A percentile compares a stretch with the other conserved stretches of the same genome.
Conservation (phyloP, 106 monocot species). For the Posidonia australis region DNA sequence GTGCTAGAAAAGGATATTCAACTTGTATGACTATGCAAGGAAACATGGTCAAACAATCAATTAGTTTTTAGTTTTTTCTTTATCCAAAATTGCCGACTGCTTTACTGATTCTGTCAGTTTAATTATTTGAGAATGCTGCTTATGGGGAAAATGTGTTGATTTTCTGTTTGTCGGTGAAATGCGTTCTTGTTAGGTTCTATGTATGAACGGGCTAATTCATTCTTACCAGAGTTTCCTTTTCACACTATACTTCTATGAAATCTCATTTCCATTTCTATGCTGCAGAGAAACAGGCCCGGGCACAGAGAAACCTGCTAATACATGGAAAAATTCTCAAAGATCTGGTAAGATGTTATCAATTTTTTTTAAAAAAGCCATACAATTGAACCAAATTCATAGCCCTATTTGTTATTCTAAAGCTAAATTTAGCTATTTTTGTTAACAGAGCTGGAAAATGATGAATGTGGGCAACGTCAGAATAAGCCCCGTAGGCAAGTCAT, state of each 20-base stretch:
- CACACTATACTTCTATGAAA: no score
- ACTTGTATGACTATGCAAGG: no score
- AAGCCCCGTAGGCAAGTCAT: conserved; percentile 81
- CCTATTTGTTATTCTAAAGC: background rate
- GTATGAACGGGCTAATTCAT: no score
- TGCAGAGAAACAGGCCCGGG: conserved; percentile 32
- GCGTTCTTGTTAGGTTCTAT: no score
- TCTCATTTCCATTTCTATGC: background rate
- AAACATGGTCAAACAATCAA: no score
- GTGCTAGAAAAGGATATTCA: no score
- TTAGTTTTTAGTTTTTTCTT: no score
- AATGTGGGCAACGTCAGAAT: conserved; percentile 75
- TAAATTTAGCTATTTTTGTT: conserved; percentile 3
- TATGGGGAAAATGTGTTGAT: no score
- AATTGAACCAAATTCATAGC: background rate
- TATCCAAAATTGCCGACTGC: no score
- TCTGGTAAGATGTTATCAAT: conserved; percentile 41
- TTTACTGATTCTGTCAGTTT: no score
- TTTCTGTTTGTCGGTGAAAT: background rate
- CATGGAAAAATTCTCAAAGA: conserved; percentile 32
- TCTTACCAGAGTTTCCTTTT: no score
- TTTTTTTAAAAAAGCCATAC: background rate
- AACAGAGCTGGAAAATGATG: conserved; percentile 61
- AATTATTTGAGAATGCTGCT: no score
- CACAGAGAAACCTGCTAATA: conserved; percentile 19